phyloP scores from a whole-genome alignment of 371 early-diverging fungal species.

The Catenaria anguillulae region DNA sequence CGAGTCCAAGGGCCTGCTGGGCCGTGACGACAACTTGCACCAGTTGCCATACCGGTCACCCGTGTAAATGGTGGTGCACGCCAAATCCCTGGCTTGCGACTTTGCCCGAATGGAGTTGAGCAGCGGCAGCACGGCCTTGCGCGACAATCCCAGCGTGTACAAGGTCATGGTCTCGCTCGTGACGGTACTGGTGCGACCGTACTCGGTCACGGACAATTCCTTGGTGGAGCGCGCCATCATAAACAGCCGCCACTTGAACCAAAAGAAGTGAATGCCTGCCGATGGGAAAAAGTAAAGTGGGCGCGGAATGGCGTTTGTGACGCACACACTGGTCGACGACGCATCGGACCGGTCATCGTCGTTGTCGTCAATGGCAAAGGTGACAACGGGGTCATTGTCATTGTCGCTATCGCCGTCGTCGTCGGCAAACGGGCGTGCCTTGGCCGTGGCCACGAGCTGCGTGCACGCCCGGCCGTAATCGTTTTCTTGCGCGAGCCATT shows the following conservation, averaged over 20 bases:
- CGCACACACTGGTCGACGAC: conserved; percentile 30
- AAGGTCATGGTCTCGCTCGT: conserved; percentile 38
- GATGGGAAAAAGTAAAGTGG: conserved; percentile 47
- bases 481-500: conserved; percentile 35
- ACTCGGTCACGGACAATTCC: conserved; percentile 17
- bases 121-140: conserved; percentile 30
- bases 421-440: conserved; percentile 38
- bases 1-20: conserved; percentile 39
- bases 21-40: conserved; percentile 32
- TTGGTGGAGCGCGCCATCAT: conserved; percentile 36
- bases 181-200: neutral
- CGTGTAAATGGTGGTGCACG: conserved; percentile 47
- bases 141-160: conserved; percentile 40
- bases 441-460: conserved; percentile 11
- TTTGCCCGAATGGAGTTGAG: conserved; percentile 36
- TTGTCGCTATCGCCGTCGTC: neutral
- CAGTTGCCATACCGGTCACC: conserved; percentile 54
- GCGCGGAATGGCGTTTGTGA: conserved; percentile 20
- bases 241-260: conserved; percentile 33
- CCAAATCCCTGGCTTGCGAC: conserved; percentile 39
- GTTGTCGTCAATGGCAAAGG: conserved; percentile 21
- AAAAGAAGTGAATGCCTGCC: conserved; percentile 42
- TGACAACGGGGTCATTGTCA: conserved; percentile 34
- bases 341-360: conserved; percentile 25
- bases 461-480: neutral